phyloP scores from a whole-genome alignment of 2,329 filamentous ascomycete species.

The Annulohypoxylon truncatum region DNA sequence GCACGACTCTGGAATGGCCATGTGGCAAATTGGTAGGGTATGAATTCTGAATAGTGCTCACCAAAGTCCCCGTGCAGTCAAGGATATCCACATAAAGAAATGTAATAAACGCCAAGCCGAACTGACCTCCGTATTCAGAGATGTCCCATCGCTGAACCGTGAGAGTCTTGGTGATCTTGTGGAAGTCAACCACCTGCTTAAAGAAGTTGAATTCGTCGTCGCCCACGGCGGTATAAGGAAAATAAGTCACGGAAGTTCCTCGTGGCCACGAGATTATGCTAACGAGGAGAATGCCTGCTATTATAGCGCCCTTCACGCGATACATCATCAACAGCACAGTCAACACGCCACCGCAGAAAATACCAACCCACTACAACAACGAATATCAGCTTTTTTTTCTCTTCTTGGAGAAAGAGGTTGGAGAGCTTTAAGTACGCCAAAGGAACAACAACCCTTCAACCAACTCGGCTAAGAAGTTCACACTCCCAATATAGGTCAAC shows the following conservation, averaged over 20 bases:
- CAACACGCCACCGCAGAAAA: slow-evolving; percentile 85
- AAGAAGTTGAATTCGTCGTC: slow-evolving; percentile 84
- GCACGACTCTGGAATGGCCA: background rate
- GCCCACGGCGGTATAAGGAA: slow-evolving; percentile 77
- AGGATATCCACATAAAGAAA: slow-evolving; percentile 93
- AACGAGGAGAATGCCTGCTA: slow-evolving; percentile 83
- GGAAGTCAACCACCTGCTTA: slow-evolving; percentile 87
- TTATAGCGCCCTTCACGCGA: slow-evolving; percentile 87
- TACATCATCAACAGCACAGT: slow-evolving; percentile 87
- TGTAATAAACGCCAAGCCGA: slow-evolving; percentile 85
- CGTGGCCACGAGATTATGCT: slow-evolving; percentile 92
- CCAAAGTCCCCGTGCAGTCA: slow-evolving; percentile 80
- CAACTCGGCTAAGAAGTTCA: background rate
- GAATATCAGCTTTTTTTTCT: background rate
- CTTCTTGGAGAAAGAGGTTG: background rate
- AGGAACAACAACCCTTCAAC: background rate
- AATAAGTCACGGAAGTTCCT: slow-evolving; percentile 79
- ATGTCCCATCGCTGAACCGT: slow-evolving; percentile 81
- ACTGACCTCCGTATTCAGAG: slow-evolving; percentile 75
- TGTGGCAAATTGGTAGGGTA: background rate
- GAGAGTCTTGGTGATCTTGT: slow-evolving; percentile 76
- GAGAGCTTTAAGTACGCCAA: background rate
- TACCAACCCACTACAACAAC: slow-evolving; percentile 74
- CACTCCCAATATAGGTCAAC: background rate
- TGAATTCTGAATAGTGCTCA: background rate